Conservation (phyloP, 2,329 filamentous ascomycete genomes). For the Fusarium piperis region DNA sequence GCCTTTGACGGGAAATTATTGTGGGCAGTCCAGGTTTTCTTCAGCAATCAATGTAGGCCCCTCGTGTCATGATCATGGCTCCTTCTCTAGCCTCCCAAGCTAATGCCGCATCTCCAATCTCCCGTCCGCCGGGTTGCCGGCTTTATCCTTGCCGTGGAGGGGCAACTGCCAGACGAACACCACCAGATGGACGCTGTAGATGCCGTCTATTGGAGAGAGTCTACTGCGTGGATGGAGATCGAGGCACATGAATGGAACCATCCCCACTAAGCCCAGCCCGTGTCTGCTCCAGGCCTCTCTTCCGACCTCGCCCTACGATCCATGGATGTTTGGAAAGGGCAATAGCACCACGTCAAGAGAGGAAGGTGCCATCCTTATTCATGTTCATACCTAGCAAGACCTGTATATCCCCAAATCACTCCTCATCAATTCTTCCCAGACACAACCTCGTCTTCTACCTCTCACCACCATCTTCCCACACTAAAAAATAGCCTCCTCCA, state of each 20-base stretch:
- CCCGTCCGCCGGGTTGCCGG: neutral
- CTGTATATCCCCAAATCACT: neutral
- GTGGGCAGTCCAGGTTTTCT: neutral
- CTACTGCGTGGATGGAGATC: neutral
- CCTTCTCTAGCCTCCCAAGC: neutral
- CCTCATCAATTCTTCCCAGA: neutral
- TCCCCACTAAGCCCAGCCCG: neutral
- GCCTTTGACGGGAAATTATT: neutral
- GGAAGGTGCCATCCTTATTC: neutral
- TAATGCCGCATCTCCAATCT: neutral
- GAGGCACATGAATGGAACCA: neutral
- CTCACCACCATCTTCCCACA: neutral
- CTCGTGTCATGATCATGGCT: neutral
- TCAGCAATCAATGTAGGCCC: neutral
- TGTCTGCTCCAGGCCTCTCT: neutral
- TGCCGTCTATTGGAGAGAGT: neutral
- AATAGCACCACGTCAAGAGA: neutral
- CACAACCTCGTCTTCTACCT: neutral
- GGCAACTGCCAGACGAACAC: neutral
- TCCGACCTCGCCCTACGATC: neutral
- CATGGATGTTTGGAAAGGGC: neutral
- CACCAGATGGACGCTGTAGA: neutral
- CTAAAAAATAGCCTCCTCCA: neutral
- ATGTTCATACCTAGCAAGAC: too few relatives aligned
- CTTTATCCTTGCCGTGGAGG: neutral